Evolutionary conservation across 1,139 yeast species (phyloP).

Genomic region (Saccharomyces pastorianus): DNA sequence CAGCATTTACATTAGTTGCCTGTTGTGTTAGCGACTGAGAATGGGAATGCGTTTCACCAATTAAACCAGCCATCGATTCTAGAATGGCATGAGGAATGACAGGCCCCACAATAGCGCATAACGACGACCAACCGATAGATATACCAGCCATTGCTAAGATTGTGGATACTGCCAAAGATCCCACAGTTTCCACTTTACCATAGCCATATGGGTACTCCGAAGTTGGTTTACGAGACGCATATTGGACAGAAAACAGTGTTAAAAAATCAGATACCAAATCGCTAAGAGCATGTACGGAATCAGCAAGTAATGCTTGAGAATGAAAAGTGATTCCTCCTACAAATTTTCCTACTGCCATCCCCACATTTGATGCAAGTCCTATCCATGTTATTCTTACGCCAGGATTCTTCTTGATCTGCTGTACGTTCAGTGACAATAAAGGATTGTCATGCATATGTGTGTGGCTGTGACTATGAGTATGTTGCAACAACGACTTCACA

Average conservation of each 20-base stretch:
- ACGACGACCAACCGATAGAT: slow-evolving; percentile 84
- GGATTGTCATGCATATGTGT: slow-evolving; percentile 34
- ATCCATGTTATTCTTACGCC: slow-evolving; percentile 92
- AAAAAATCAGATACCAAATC: slow-evolving; percentile 84
- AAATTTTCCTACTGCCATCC: slow-evolving; percentile 81
- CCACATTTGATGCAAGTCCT: slow-evolving; percentile 74
- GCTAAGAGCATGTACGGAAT: slow-evolving; percentile 84
- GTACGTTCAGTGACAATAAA: slow-evolving; percentile 33
- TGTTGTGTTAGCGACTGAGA: slow-evolving; percentile 38
- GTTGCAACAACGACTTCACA: slow-evolving; percentile 31
- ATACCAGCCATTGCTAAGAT: slow-evolving; percentile 80
- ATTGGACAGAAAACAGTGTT: slow-evolving; percentile 81
- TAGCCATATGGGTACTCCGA: slow-evolving; percentile 73
- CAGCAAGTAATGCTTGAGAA: slow-evolving; percentile 90
- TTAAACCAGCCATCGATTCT: slow-evolving; percentile 35
- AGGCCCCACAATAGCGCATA: slow-evolving; percentile 62
- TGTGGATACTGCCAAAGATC: slow-evolving; percentile 79
- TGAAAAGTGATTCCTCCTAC: slow-evolving; percentile 87
- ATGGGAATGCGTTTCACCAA: slow-evolving; percentile 35
- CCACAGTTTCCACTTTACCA: slow-evolving; percentile 88
- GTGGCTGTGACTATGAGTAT: slow-evolving; percentile 33
- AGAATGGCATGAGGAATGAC: slow-evolving; percentile 49
- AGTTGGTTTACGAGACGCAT: slow-evolving; percentile 61
- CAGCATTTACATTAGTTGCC: slow-evolving; percentile 76
- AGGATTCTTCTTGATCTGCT: slow-evolving; percentile 50